phyloP scores from a whole-genome alignment of 2,329 filamentous ascomycete genomes.

The Diaporthe australafricana region DNA sequence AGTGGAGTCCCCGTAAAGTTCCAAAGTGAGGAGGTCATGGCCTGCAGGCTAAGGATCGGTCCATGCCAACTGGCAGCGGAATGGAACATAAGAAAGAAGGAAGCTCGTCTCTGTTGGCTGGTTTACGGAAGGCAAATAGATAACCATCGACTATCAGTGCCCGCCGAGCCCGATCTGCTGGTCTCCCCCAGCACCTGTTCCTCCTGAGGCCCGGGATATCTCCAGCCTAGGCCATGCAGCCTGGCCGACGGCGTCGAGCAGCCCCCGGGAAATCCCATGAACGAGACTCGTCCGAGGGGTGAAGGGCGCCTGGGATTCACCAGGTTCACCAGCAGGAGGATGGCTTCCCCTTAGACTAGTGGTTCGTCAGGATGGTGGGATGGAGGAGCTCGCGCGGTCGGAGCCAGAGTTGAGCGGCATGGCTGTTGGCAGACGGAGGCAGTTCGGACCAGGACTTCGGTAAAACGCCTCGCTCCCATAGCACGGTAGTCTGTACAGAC shows the following conservation, averaged over 20 bases:
- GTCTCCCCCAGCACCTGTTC: not conserved
- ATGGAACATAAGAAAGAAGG: constrained; percentile 32
- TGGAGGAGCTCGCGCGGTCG: not conserved
- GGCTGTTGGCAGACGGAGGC: constrained; percentile 12
- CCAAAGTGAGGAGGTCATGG: not conserved
- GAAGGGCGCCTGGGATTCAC: not conserved
- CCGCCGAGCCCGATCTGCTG: constrained; percentile 23
- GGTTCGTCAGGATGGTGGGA: constrained; percentile 10
- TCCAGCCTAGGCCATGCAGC: constrained; percentile 29
- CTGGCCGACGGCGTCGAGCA: constrained; percentile 37
- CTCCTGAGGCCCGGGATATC: constrained; percentile 12
- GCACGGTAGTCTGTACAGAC: constrained; percentile 16
- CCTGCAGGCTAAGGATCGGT: constrained; percentile 20
- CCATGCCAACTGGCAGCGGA: constrained; percentile 6
- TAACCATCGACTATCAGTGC: constrained; percentile 27
- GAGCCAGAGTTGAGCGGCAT: not conserved
- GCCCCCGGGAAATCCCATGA: not conserved
- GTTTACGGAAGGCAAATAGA: constrained; percentile 31
- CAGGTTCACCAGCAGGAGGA: constrained; percentile 25
- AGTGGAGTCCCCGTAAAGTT: constrained; percentile 8
- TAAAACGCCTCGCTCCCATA: constrained; percentile 7
- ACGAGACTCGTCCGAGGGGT: not conserved
- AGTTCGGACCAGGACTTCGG: not conserved
- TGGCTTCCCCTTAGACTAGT: constrained; percentile 19
- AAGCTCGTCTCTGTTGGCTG: constrained; percentile 33